Evolutionary conservation across 495 filamentous ascomycete genomes (phyloP).

Genomic region (Xylaria intraflava): DNA sequence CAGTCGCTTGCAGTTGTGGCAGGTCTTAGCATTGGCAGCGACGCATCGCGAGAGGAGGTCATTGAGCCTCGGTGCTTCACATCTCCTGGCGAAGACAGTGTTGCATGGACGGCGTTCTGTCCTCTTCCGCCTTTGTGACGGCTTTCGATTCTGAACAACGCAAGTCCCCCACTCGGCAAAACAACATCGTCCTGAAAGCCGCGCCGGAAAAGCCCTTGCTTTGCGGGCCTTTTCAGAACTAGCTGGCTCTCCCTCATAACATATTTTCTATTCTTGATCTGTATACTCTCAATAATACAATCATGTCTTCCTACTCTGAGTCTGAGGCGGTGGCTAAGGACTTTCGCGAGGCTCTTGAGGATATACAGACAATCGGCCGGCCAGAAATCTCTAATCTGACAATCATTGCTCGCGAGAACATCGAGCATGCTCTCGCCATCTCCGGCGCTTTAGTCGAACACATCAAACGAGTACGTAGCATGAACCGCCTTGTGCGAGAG

Average conservation of each 20-base stretch:
- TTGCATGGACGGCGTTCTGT: conserved; percentile 19
- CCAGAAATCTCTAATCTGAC: conserved; percentile 94
- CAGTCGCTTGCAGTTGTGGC: conserved; percentile 15
- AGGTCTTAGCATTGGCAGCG: conserved; percentile 16
- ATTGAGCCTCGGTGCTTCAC: conserved; percentile 22
- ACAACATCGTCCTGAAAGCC: conserved; percentile 14
- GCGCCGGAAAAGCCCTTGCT: conserved; percentile 2
- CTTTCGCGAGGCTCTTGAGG: conserved; percentile 87
- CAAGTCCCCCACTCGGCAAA: neutral
- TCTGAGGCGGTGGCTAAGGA: conserved; percentile 92
- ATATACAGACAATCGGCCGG: conserved; percentile 80
- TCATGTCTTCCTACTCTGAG: conserved; percentile 64
- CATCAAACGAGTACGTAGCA: conserved; percentile 75
- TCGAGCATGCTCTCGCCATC: conserved; percentile 86
- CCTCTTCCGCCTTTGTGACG: conserved; percentile 21
- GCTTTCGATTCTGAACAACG: conserved; percentile 13
- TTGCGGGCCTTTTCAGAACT: neutral
- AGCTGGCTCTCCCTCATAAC: conserved; percentile 8
- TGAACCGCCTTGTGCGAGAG: neutral
- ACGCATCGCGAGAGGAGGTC: conserved; percentile 14
- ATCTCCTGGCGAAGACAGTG: conserved; percentile 22
- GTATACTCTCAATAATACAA: conserved; percentile 20
- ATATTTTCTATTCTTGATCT: conserved; percentile 4
- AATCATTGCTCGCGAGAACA: conserved; percentile 93
- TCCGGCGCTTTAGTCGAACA: conserved; percentile 83